These are phyloP conservation scores for Epicoccum sorghinum DNA, from an alignment of 2,329 filamentous ascomycete species.

Conservation along the genomic window DNA sequence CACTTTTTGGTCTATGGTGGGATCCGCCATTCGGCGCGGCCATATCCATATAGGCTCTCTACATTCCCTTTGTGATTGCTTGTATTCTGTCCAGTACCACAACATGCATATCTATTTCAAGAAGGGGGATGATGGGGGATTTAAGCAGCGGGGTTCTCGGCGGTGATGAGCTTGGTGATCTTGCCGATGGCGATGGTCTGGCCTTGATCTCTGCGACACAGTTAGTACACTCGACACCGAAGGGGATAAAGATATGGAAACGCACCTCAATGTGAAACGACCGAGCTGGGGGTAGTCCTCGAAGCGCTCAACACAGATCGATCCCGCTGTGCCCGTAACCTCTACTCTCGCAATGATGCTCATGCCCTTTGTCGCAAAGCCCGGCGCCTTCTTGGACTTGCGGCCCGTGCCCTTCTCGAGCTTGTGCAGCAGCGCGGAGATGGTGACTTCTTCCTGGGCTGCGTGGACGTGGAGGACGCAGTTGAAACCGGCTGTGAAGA, in stretches of 20 bases:
- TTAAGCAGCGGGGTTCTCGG: conserved; percentile 20
- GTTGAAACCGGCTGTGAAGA: conserved; percentile 93
- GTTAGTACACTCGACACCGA: conserved; percentile 29
- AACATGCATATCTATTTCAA: no score
- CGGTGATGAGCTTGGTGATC: conserved; percentile 83
- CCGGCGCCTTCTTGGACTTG: conserved; percentile 91
- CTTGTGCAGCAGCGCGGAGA: conserved; percentile 86
- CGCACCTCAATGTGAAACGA: conserved; percentile 38
- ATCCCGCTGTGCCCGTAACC: conserved; percentile 81
- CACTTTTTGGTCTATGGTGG: conserved; percentile 12
- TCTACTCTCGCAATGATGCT: conserved; percentile 92
- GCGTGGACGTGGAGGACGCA: conserved; percentile 97
- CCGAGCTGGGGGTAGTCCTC: conserved; percentile 85
- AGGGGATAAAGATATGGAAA: neutral
- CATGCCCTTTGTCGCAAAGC: conserved; percentile 81
- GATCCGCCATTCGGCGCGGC: neutral
- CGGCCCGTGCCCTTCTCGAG: conserved; percentile 92
- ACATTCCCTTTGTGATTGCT: neutral
- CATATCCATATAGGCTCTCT: neutral
- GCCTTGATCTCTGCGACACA: conserved; percentile 63
- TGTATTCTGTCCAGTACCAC: no score
- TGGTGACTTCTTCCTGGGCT: conserved; percentile 96
- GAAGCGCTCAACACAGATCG: conserved; percentile 91
- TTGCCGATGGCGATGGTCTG: conserved; percentile 99
- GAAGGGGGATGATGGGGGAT: neutral